Evolutionary conservation across 2,329 filamentous ascomycete genomes (phyloP), one percentile per base, ranked within the genome.

Genomic region (Piedraia hortae): DNA sequence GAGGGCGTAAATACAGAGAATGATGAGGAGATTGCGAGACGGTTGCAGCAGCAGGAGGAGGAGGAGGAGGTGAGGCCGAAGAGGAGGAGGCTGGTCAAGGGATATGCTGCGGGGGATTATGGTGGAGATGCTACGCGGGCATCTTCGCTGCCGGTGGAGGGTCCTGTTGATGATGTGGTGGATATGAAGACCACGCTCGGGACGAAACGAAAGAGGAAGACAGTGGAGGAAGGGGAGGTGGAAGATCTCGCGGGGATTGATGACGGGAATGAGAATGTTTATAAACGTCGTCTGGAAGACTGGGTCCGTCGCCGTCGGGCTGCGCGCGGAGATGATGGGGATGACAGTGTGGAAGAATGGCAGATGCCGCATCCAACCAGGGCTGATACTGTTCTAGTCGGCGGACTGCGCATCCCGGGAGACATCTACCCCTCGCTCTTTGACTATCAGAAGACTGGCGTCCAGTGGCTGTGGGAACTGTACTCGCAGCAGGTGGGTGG

Each of bases 401-500:
- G 73, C 17, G 70, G 62, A 3, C 62, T 88, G 25, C 71, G 62
- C 22, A 54, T 97, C 4, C 85, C 85, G 1, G 85, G 85, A 2
- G 85, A 97, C 35, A 82, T 97, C 5, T 80, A 73, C 32, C 77
- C 78, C 0, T 77, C 77, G 2, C 51, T 97, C 0, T 97, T 93
- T 36, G 77, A 88, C 30, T 97, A 97, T 34, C 85, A 97, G 38
- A 91, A 90, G 44, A 91, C 78, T 0, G 80, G 82, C 3, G 78
- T 97, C 3, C 73, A 90, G 39, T 97, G 85, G 85, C 58, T 97
- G 4, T 78, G 77, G 42, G 82, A 97, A 43, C 53, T 97, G 2
- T 82, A 89, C 41, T 64, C 67, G 25, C 78, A 91, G 41, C 62
- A 71, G 28, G 78, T 90, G 4, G 85, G 85, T 12, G 85, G 85